Evolutionary conservation across 2,329 filamentous ascomycete genomes (phyloP), one percentile per base, ranked within the genome.

Genomic region (Pestalotiopsis sp.): DNA sequence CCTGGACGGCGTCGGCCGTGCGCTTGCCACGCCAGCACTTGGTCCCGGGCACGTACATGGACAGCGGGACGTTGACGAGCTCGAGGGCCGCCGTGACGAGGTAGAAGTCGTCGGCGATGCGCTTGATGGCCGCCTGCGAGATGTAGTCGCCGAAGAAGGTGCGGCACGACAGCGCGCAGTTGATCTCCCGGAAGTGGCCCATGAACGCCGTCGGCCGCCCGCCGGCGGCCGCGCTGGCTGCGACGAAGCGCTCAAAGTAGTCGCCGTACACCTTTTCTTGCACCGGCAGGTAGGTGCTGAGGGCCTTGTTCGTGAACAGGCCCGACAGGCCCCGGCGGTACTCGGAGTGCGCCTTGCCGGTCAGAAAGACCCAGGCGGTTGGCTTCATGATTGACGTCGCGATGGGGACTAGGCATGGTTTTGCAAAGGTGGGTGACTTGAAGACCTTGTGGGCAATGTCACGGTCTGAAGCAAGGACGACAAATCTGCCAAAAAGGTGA

Each of bases 111-210:
- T 94, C 89, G 20, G 92, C 90, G 68, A 95, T 92, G 78, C 87
- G 91, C 82, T 92, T 90, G 68, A 95, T 88, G 4, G 88, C 86
- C 69, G 89, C 87, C 58, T 93, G 87, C 9, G 88, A 88, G 79
- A 94, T 93, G 82, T 94, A 94, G 80, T 93, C 87, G 27, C 93
- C 92, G 61, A 94, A 92, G 76, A 95, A 95, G 9, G 92, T 94
- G 62, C 92, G 88, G 82, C 91, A 93, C 7, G 92, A 93, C 2
- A 94, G 82, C 3, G 92, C 92, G 76, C 91, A 93, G 84, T 93
- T 93, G 76, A 95, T 87, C 79, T 94, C 92, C 72, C 93, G 88
- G 80, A 95, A 93, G 49, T 87, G 81, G 20, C 85, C 82, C 90
- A 95, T 94, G 83, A 91, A 94, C 0, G 87, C 85, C 64, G 85